These are phyloP conservation scores for Microbotryum intermedium DNA, from an alignment of 1,284 basidiomycete species.

Conservation along the genomic window DNA sequence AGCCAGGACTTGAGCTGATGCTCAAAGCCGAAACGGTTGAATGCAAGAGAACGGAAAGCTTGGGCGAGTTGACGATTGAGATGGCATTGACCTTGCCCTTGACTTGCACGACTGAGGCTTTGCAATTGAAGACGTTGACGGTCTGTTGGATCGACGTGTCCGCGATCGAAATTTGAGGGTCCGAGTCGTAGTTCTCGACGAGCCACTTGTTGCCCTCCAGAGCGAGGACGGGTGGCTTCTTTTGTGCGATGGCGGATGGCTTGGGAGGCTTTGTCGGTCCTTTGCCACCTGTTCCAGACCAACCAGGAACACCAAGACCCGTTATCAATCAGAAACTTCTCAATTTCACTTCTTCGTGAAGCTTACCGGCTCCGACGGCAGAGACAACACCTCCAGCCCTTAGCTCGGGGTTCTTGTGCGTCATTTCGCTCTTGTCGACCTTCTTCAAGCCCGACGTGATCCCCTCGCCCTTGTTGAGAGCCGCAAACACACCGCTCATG, in stretches of 20 bases:
- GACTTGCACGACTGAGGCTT: constrained; percentile 75
- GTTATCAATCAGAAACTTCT: not conserved
- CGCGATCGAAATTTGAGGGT: constrained; percentile 63
- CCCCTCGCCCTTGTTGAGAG: constrained; percentile 80
- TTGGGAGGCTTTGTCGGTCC: constrained; percentile 62
- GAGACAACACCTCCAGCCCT: constrained; percentile 60
- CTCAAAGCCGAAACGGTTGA: constrained; percentile 82
- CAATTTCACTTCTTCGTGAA: not conserved
- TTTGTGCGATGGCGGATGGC: constrained; percentile 62
- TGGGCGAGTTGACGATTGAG: constrained; percentile 79
- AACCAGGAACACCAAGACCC: not conserved
- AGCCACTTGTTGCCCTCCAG: constrained; percentile 92
- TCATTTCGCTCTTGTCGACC: constrained; percentile 94
- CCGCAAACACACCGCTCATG: constrained; percentile 79
- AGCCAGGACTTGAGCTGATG: constrained; percentile 84
- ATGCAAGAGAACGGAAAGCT: constrained; percentile 81
- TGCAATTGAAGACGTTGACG: constrained; percentile 86
- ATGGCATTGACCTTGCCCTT: constrained; percentile 95
- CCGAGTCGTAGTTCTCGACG: constrained; percentile 88
- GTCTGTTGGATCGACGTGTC: constrained; percentile 73
- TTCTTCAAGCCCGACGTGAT: constrained; percentile 86
- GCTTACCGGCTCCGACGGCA: constrained; percentile 36
- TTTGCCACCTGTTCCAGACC: not conserved
- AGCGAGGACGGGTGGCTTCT: constrained; percentile 86
- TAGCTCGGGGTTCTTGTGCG: constrained; percentile 92